Percentiles rank a stretch among this genome's conserved stretches.
Evolutionary conservation across 2,329 filamentous ascomycete species (phyloP).

Genomic region (Exophiala spinifera): DNA sequence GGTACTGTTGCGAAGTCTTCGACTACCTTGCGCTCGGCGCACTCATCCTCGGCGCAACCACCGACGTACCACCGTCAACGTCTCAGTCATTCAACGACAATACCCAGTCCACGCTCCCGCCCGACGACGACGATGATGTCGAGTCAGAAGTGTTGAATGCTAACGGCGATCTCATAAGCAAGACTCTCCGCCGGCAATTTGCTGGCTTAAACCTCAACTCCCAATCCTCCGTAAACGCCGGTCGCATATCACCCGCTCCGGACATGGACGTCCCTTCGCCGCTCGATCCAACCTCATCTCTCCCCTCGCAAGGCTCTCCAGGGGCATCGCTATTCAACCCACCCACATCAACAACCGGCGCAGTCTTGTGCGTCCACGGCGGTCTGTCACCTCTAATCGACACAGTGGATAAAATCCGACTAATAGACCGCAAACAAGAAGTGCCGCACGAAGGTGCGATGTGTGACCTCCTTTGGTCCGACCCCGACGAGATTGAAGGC

Average conservation of each 20-base stretch:
- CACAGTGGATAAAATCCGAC: slow-evolving; percentile 88
- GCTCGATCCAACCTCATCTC: slow-evolving; percentile 29
- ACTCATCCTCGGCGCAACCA: slow-evolving; percentile 79
- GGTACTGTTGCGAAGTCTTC: slow-evolving; percentile 96
- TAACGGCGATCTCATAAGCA: slow-evolving; percentile 71
- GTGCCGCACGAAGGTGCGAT: slow-evolving; percentile 98
- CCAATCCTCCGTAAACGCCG: slow-evolving; percentile 18
- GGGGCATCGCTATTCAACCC: slow-evolving; percentile 45
- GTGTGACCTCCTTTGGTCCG: slow-evolving; percentile 97
- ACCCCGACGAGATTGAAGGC: slow-evolving; percentile 95
- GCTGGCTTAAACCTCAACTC: slow-evolving; percentile 14
- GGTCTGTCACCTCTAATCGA: slow-evolving; percentile 89
- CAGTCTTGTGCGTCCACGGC: slow-evolving; percentile 92
- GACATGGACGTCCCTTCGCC: slow-evolving; percentile 43
- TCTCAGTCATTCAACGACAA: slow-evolving; percentile 45
- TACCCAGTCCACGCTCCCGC: slow-evolving; percentile 50
- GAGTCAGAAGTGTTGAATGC: slow-evolving; percentile 94
- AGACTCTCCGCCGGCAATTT: slow-evolving; percentile 36
- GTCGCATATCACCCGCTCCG: slow-evolving; percentile 29
- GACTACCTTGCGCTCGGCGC: slow-evolving; percentile 92
- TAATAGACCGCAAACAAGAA: slow-evolving; percentile 95
- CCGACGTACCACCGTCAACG: slow-evolving; percentile 52
- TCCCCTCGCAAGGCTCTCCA: slow-evolving; percentile 72
- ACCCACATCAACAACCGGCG: slow-evolving; percentile 60
- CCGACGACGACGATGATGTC: slow-evolving; percentile 67